phyloP scores from a whole-genome alignment of 192 early-diverging fungal genomes.

The Phycomyces nitens region DNA sequence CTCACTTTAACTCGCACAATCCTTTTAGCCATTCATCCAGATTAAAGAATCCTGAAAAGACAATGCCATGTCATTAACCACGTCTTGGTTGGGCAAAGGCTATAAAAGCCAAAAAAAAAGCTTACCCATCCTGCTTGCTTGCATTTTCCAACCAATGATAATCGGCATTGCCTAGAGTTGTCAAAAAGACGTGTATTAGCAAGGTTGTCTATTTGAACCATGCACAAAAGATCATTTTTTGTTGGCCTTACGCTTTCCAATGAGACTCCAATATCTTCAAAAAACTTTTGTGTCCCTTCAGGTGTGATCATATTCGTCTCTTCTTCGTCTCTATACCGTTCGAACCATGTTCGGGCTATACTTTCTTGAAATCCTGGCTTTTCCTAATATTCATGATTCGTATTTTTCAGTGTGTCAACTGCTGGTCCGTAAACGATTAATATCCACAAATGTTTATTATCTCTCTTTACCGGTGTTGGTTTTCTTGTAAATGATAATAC shows the following conservation, averaged over 20 bases:
- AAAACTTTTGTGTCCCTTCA: constrained; percentile 20
- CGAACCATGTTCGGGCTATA: constrained; percentile 5
- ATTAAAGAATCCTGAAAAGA: constrained; percentile 15
- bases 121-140: constrained; percentile 23
- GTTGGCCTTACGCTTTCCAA: constrained; percentile 16
- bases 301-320: constrained; percentile 12
- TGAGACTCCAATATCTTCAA: constrained; percentile 16
- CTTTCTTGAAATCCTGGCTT: background rate
- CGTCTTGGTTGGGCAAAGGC: too few relatives aligned
- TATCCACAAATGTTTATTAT: too few relatives aligned
- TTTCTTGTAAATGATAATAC: background rate
- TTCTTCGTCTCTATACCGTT: constrained; percentile 18
- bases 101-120: too few relatives aligned
- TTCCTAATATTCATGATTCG: background rate
- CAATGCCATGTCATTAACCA: too few relatives aligned
- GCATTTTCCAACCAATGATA: constrained; percentile 19
- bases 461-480: background rate
- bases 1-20: constrained; percentile 9
- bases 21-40: constrained; percentile 20
- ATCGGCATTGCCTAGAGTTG: constrained; percentile 8
- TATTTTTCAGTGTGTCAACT: too few relatives aligned
- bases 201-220: too few relatives aligned
- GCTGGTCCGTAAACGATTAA: too few relatives aligned
- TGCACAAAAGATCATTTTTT: too few relatives aligned
- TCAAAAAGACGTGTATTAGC: background rate